Conservation (phyloP, 805 yeast genomes). For the Pichia thaimueangensis region DNA sequence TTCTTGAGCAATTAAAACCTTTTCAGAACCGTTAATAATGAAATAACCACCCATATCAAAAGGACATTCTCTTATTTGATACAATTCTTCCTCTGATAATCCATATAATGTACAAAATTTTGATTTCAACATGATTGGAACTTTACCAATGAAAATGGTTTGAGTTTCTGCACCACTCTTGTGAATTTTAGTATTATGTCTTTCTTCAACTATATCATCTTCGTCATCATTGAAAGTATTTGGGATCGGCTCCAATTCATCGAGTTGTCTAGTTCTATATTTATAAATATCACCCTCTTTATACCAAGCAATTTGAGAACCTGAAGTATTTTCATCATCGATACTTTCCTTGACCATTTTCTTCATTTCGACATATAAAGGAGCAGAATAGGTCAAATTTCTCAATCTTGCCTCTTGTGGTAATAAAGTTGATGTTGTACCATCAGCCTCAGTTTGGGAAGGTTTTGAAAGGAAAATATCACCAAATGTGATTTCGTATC, state of each 20-base stretch:
- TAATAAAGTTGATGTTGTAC: constrained; percentile 97
- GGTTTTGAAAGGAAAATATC: constrained; percentile 95
- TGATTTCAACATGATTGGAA: constrained; percentile 96
- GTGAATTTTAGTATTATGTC: constrained; percentile 29
- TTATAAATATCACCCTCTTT: constrained; percentile 44
- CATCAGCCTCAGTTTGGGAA: constrained; percentile 98
- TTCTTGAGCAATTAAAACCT: constrained; percentile 97
- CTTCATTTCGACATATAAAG: constrained; percentile 91
- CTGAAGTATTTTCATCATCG: constrained; percentile 54
- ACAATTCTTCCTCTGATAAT: constrained; percentile 85
- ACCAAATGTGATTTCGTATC: constrained; percentile 96
- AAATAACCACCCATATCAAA: constrained; percentile 99
- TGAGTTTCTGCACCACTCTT: constrained; percentile 32
- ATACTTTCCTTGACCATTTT: constrained; percentile 80
- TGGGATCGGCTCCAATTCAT: constrained; percentile 26
- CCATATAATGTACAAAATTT: constrained; percentile 91
- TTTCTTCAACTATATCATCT: constrained; percentile 54
- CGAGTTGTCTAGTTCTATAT: constrained; percentile 25
- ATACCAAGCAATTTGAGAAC: constrained; percentile 55
- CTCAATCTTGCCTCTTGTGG: constrained; percentile 98
- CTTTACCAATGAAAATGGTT: constrained; percentile 79
- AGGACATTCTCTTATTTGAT: constrained; percentile 96
- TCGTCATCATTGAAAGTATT: constrained; percentile 47
- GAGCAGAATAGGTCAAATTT: constrained; percentile 93
- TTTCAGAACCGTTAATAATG: constrained; percentile 96